phyloP scores from a whole-genome alignment of 495 filamentous ascomycete genomes.

The Diplogelasinospora grovesii region DNA sequence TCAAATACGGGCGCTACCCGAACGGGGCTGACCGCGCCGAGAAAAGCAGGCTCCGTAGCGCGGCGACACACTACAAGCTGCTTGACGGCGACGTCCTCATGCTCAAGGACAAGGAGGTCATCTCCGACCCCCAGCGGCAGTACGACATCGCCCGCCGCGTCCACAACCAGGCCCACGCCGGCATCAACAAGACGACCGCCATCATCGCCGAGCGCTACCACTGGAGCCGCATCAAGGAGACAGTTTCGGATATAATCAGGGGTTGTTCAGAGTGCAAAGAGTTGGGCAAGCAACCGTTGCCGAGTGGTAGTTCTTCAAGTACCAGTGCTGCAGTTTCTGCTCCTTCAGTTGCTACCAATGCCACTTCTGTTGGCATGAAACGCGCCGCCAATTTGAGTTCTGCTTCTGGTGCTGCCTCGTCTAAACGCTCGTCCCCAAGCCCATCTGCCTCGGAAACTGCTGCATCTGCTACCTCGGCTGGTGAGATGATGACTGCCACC shows the following conservation, averaged over 20 bases:
- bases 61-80: constrained; percentile 93
- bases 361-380: constrained; percentile 22
- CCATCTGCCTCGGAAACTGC: constrained; percentile 11
- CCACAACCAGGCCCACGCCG: constrained; percentile 75
- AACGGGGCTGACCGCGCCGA: constrained; percentile 89
- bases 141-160: constrained; percentile 78
- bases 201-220: constrained; percentile 91
- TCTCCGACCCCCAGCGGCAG: constrained; percentile 83
- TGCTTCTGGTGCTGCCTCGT: constrained; percentile 13
- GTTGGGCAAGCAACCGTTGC: too few species aligned
- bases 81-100: constrained; percentile 74
- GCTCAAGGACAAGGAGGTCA: constrained; percentile 97
- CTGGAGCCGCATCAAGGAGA: constrained; percentile 99
- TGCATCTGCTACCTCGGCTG: too few species aligned
- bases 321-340: too few species aligned
- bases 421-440: constrained; percentile 25
- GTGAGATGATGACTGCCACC: too few species aligned
- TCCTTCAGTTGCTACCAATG: background rate
- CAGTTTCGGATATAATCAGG: constrained; percentile 86
- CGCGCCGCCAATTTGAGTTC: constrained; percentile 15
- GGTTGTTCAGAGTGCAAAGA: constrained; percentile 91
- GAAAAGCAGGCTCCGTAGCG: constrained; percentile 86
- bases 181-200: constrained; percentile 97
- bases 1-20: constrained; percentile 91
- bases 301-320: too few species aligned